Base-by-base conservation (phyloP, 106 monocot genomes). In the Dendrobium catenatum region DNA sequence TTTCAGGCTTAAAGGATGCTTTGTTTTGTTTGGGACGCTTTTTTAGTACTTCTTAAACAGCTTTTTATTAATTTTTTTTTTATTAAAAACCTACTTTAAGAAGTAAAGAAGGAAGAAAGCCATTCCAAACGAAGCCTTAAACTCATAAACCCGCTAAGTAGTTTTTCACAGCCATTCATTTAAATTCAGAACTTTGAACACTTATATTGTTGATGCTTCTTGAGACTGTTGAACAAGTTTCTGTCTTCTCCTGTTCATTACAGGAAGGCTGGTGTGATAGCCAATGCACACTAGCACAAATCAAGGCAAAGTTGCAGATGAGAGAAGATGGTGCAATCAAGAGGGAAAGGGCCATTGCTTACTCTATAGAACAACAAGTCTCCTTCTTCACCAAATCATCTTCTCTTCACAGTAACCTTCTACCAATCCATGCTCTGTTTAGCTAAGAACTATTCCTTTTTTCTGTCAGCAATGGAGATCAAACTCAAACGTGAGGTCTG, bases 251-350 rank as follows among this genome's bases (percentile, higher is more conserved):
- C 6, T 8, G 11, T 48, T 48, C 48, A 16, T 77, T 87, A 24
- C 81, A 92, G 92, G 89, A 91, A 40, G 89, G 89, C 74, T 95
- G 95, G 93, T 93, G 93, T 78, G 89, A 93, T 10, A 88, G 91
- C 77, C 89, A 81, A 83, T 89, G 89, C 37, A 93, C 90, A 9
- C 0, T 93, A 47, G 86, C 91, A 61, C 88, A 93, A 80, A 77
- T 95, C 7, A 81, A 80, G 84, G 54, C 89, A 18, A 91, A 91
- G 85, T 74, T 95, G 26, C 87, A 91, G 37, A 84, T 88, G 85
- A 91, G 87, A 79, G 84, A 91, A 55, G 83, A 91, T 44, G 93
- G 88, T 42, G 91, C 91, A 42, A 84, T 89, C 5, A 93, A 85
- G 82, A 87, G 95, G 80, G 96, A 96, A 70, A 72, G 94, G 20